Evolutionary conservation across 805 yeast genomes (phyloP).

Genomic region (Wickerhamiella spandovensis): DNA sequence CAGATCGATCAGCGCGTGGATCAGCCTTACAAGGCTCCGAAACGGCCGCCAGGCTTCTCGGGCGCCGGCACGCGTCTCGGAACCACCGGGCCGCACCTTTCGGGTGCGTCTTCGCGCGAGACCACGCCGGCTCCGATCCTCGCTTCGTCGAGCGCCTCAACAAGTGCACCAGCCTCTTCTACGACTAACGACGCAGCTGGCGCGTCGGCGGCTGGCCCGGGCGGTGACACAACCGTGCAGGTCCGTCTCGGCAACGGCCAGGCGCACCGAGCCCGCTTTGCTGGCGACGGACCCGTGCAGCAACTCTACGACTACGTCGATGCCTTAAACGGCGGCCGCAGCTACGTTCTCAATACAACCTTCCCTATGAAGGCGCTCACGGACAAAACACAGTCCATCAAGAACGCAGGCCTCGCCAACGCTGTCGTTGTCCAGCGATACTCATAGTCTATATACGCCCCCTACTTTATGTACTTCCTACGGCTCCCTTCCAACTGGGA

Average conservation of each 20-base stretch:
- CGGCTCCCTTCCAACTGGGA: no score
- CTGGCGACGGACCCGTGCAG: slow-evolving; percentile 50
- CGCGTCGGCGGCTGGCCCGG: slow-evolving; percentile 9
- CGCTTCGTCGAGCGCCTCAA: neutral
- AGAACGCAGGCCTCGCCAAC: slow-evolving; percentile 63
- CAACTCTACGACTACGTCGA: slow-evolving; percentile 58
- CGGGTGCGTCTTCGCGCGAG: neutral
- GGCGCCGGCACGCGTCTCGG: slow-evolving; percentile 84
- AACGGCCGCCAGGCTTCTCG: slow-evolving; percentile 49
- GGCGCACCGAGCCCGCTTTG: slow-evolving; percentile 43
- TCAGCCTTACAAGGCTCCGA: slow-evolving; percentile 67
- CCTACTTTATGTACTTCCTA: no score
- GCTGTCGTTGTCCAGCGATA: slow-evolving; percentile 62
- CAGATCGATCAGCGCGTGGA: slow-evolving; percentile 68
- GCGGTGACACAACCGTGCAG: slow-evolving; percentile 66
- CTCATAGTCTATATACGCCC: neutral
- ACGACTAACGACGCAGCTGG: neutral
- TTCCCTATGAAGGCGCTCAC: slow-evolving; percentile 70
- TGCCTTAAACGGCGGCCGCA: slow-evolving; percentile 26
- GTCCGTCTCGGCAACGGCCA: slow-evolving; percentile 70
- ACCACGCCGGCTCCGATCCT: slow-evolving; percentile 10
- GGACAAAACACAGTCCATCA: slow-evolving; percentile 42
- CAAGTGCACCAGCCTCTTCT: slow-evolving; percentile 6
- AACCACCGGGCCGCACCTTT: slow-evolving; percentile 54
- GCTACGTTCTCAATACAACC: slow-evolving; percentile 58